phyloP scores from a whole-genome alignment of 495 filamentous ascomycete species.

The Polyplosphaeria fusca region DNA sequence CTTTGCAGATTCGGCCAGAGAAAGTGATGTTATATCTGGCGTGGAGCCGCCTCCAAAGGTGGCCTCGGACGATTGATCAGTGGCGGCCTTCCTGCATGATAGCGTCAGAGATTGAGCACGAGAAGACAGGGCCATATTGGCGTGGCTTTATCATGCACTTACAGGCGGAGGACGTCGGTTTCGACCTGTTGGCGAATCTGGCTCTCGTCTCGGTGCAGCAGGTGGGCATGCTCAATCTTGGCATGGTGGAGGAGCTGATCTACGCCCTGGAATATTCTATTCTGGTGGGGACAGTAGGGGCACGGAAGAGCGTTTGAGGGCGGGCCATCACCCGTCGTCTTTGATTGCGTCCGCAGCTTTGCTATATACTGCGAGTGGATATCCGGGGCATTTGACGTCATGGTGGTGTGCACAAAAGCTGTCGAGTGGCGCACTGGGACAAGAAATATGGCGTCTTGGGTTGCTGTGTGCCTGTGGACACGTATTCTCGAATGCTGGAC shows the following conservation, averaged over 20 bases:
- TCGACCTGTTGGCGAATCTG: conserved; percentile 12
- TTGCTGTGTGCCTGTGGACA: not conserved
- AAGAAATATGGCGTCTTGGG: conserved; percentile 1
- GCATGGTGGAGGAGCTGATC: conserved; percentile 28
- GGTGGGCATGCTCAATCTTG: conserved; percentile 16
- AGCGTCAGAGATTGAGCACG: conserved; percentile 2
- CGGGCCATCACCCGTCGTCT: conserved; percentile 16
- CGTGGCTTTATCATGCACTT: conserved; percentile 9
- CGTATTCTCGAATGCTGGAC: not conserved
- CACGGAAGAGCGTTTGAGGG: conserved; percentile 5
- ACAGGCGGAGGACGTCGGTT: conserved; percentile 12
- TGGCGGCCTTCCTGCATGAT: conserved; percentile 7
- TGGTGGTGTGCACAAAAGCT: too few relatives aligned
- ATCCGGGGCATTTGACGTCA: conserved; percentile 4
- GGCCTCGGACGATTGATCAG: conserved; percentile 19
- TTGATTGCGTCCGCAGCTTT: conserved; percentile 24
- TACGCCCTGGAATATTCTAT: conserved; percentile 24
- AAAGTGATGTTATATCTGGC: conserved; percentile 19
- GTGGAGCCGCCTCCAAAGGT: conserved; percentile 23
- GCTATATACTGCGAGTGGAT: conserved; percentile 11
- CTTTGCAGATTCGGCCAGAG: conserved; percentile 16
- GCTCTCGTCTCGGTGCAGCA: not conserved
- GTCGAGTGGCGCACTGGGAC: too few relatives aligned
- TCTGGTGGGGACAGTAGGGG: conserved; percentile 21
- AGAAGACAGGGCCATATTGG: conserved; percentile 1